Base-by-base conservation (phyloP, 768 basidiomycete genomes). In the Kwoniella dejecticola region DNA sequence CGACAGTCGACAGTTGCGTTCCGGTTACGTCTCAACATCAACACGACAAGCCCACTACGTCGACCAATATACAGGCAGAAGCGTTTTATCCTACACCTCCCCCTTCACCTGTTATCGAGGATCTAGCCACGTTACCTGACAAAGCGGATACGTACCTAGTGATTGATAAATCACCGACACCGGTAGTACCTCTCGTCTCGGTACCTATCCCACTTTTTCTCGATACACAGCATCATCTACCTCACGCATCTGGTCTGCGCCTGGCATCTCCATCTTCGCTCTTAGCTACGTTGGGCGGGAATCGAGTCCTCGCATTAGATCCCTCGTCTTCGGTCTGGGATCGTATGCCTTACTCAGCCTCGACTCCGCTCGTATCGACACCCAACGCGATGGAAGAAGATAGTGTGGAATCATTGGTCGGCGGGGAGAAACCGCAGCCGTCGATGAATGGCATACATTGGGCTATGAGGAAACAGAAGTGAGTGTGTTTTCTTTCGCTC, bases 321-420 rank as follows among this genome's bases (percentile, higher is more conserved):
- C 24, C 57, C 15, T 29, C 10, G n/a, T 17, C 49, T 6, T 31
- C 52, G 12, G 33, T 72, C 26, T 66, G 64, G 68, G 68, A 69
- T 36, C 66, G 64, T 31, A 73, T 73, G 71, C 71, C 71, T 27
- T 63, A 66, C 40, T 52, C 65, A 15, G 53, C 63, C 21, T 56
- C 58, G 13, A 50, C 63, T 8, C 27, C 63, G 11, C 30, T 45
- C 24, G 57, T 54, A 11, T 26, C 48, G 17, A 57, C 60, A 31
- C 42, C 53, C 17, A 53, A 60, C 52, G 45, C 52, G n/a, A 47
- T 53, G 36, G 72, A 74, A 41, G 72, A 74, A 50, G 69, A 64
- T 38, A 47, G 36, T 13, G 66, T 74, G 19, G 69, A 74, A 52
- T 46, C 41, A 1, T 41, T 69, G 24, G 33, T 69, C 11, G 72